These are phyloP conservation scores for Amanita rubescens DNA, from an alignment of 768 basidiomycete genomes.

Conservation along the genomic window DNA sequence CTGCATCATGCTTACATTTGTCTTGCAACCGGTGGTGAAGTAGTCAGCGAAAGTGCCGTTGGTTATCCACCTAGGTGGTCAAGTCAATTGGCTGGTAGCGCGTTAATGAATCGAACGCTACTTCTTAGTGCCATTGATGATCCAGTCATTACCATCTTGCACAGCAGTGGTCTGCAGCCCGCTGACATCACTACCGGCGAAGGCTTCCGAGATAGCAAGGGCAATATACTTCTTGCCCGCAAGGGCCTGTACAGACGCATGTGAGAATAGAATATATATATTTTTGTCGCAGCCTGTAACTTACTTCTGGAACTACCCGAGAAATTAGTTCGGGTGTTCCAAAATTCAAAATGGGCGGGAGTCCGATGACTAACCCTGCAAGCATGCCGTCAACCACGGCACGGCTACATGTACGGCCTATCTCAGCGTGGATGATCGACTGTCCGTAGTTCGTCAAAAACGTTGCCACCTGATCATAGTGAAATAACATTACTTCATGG, in stretches of 20 bases:
- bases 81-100: neutral
- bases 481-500: constrained; percentile 55
- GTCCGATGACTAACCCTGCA: constrained; percentile 76
- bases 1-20: constrained; percentile 37
- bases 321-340: constrained; percentile 67
- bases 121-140: constrained; percentile 94
- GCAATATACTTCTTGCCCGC: constrained; percentile 80
- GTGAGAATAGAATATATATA: neutral
- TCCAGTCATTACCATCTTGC: constrained; percentile 79
- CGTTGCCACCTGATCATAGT: neutral
- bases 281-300: neutral
- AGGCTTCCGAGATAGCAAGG: constrained; percentile 90
- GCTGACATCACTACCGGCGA: constrained; percentile 81
- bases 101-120: constrained; percentile 20
- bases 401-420: constrained; percentile 76
- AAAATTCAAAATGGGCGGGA: constrained; percentile 87
- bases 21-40: constrained; percentile 73
- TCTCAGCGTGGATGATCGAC: constrained; percentile 77
- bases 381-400: constrained; percentile 86
- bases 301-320: constrained; percentile 63
- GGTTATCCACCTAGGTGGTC: constrained; percentile 72
- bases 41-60: constrained; percentile 83
- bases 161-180: constrained; percentile 83
- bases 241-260: constrained; percentile 27
- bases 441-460: constrained; percentile 18